Conservation (phyloP, 257 asterid genomes). For the Solanum paucissectum region DNA sequence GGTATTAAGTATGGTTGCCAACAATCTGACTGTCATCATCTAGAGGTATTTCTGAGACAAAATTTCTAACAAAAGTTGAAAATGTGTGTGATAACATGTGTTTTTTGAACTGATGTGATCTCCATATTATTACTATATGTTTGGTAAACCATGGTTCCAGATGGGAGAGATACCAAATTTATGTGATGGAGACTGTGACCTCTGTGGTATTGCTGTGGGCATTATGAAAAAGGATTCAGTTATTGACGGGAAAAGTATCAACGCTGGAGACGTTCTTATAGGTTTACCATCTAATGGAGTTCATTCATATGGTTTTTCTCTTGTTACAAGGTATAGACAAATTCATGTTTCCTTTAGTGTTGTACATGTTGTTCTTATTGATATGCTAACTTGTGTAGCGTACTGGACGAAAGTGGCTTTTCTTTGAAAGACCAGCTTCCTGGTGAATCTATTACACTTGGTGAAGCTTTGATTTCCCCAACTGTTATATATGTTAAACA, state of each 20-base stretch:
- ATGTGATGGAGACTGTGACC: slow-evolving; percentile 76
- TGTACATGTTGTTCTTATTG: too few relatives aligned
- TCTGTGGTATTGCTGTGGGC: slow-evolving; percentile 83
- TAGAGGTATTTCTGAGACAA: too few relatives aligned
- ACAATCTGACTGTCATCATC: too few relatives aligned
- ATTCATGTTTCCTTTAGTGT: too few relatives aligned
- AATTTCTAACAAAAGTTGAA: too few relatives aligned
- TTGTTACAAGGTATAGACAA: slow-evolving; percentile 48
- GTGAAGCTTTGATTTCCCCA: slow-evolving; percentile 90
- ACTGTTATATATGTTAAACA: slow-evolving; percentile 82
- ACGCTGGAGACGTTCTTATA: slow-evolving; percentile 65
- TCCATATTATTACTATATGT: too few relatives aligned
- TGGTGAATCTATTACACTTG: slow-evolving; percentile 45
- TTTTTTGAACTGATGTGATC: too few relatives aligned
- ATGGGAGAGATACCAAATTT: slow-evolving; percentile 74
- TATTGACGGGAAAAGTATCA: slow-evolving; percentile 70
- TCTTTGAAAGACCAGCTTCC: slow-evolving; percentile 62
- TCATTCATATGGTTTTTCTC: slow-evolving; percentile 86
- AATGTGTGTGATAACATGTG: too few relatives aligned
- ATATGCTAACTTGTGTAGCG: neutral
- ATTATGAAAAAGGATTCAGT: slow-evolving; percentile 62
- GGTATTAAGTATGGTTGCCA: too few relatives aligned
- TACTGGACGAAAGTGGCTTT: slow-evolving; percentile 54
- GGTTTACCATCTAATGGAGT: slow-evolving; percentile 97
- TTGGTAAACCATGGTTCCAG: too few relatives aligned